Evolutionary conservation across 192 early-diverging fungal species (phyloP), one percentile per base, ranked within the genome.

Genomic region (Backusella psychrophila): DNA sequence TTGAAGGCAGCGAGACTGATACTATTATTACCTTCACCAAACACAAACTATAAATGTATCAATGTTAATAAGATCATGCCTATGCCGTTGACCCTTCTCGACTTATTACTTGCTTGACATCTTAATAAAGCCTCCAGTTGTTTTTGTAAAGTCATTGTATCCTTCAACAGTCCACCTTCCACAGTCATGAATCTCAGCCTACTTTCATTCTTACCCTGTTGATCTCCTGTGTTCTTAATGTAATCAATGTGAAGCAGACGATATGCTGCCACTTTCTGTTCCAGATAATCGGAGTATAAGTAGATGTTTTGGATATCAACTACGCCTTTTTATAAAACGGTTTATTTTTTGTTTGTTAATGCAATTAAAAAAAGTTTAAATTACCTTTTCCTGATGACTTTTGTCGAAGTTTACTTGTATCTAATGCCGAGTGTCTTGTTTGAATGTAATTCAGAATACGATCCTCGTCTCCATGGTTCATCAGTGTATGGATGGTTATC

Each of bases 1-100:
- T 89, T 78, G 75, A 93, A 94, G 11, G 91, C 91, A 78, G 90
- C 85, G 65, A 93, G 81, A 3, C 92, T 93, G 1, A 95, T 91
- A 12, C 91, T 86, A 78, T 95, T 93, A 80, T 91, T 89, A 36
- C 92, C 83, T 74, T 93, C 89, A 21, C 93, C 92, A 29, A 91
- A 72, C 70, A 90, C 89, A 79, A 93, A 94, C 91, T 94, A 82
- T n/a, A 74, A 5, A 35, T 15, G 15, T 0, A 44, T 5, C 42
- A 19, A 14, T 44, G 19, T 49, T 35, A 26, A 14, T 19, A 49
- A 6, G 17, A 49, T 4, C 15, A 33, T 3, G 33, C 33, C 33
- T 33, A 2, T 3, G 33, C 46, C 15, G 4, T 49, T 49, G 5
- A 6, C 19, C 15, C 3, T 15, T 1, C 19, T 42, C 21, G 21